Conservation (phyloP, 345 rosid genomes). For the Psidium friedrichsthalianum region DNA sequence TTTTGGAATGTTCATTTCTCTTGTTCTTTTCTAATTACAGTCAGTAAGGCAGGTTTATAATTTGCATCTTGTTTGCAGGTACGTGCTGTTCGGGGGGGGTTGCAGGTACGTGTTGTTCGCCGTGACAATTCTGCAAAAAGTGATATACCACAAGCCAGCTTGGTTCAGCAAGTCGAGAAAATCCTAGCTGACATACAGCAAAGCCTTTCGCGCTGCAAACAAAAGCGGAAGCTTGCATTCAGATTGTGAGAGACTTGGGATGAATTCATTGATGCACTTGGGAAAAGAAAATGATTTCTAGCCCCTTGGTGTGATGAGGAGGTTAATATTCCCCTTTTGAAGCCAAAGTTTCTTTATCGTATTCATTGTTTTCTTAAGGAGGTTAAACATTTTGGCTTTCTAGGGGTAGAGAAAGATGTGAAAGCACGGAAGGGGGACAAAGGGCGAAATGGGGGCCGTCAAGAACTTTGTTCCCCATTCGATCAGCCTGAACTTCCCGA, state of each 20-base stretch:
- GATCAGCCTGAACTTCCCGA: constrained; percentile 88
- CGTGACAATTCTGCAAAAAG: constrained; percentile 65
- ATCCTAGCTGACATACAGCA: constrained; percentile 53
- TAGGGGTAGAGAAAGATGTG: constrained; percentile 90
- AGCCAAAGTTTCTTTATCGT: background rate
- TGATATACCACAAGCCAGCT: constrained; percentile 45
- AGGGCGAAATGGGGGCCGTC: constrained; percentile 90
- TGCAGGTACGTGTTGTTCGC: constrained; percentile 79
- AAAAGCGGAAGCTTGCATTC: constrained; percentile 67
- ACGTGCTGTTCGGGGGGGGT: constrained; percentile 70
- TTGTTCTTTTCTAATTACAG: background rate
- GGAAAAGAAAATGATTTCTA: constrained; percentile 77
- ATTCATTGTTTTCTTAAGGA: background rate
- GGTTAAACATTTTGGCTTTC: background rate
- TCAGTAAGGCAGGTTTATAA: background rate
- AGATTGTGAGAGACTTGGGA: constrained; percentile 72
- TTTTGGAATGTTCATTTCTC: background rate
- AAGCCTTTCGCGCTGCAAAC: constrained; percentile 54
- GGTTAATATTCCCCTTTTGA: constrained; percentile 26
- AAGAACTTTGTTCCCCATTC: constrained; percentile 87
- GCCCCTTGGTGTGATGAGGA: constrained; percentile 99
- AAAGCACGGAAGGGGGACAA: constrained; percentile 79
- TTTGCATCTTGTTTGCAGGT: constrained; percentile 34
- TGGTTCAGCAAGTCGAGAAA: constrained; percentile 52
- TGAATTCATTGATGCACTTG: constrained; percentile 64